phyloP scores from a whole-genome alignment of 371 early-diverging fungal species.

The Rhizopus arrhizus region DNA sequence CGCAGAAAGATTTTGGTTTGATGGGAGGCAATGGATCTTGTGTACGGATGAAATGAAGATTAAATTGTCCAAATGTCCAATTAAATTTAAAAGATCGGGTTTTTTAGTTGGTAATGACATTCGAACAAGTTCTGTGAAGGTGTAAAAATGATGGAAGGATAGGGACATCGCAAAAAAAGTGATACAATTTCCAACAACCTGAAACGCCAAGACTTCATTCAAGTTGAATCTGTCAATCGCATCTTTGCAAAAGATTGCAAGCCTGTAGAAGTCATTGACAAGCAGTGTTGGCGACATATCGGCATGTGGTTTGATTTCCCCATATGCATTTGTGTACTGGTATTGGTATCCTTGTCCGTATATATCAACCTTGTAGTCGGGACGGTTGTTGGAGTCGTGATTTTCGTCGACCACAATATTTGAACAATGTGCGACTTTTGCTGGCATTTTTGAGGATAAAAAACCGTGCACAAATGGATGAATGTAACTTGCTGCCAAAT shows the following conservation, averaged over 20 bases:
- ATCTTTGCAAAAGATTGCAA: slow-evolving; percentile 14
- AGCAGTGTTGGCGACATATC: slow-evolving; percentile 15
- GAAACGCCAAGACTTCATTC: slow-evolving; percentile 12
- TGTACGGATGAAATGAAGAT: slow-evolving; percentile 12
- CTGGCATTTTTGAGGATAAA: slow-evolving; percentile 17
- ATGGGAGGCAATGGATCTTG: slow-evolving; percentile 15
- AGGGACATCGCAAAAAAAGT: slow-evolving; percentile 20
- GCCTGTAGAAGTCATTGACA: slow-evolving; percentile 15
- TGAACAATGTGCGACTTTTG: slow-evolving; percentile 12
- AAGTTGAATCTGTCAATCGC: slow-evolving; percentile 16
- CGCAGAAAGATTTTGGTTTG: slow-evolving; percentile 15
- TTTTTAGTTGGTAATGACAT: slow-evolving; percentile 10
- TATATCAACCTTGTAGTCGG: slow-evolving; percentile 14
- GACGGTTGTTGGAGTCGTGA: slow-evolving; percentile 10
- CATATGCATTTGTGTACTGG: slow-evolving; percentile 16
- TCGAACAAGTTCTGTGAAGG: slow-evolving; percentile 16
- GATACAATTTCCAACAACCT: slow-evolving; percentile 15
- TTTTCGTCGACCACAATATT: slow-evolving; percentile 13
- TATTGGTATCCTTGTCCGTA: slow-evolving; percentile 11
- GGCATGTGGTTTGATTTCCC: slow-evolving; percentile 14
- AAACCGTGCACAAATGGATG: slow-evolving; percentile 21
- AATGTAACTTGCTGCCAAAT: slow-evolving; percentile 26
- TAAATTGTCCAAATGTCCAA: slow-evolving; percentile 18
- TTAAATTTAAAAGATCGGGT: slow-evolving; percentile 15
- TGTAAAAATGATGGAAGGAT: slow-evolving; percentile 8